Conservation (phyloP, 2,329 filamentous ascomycete species). For the Beauveria asiatica region DNA sequence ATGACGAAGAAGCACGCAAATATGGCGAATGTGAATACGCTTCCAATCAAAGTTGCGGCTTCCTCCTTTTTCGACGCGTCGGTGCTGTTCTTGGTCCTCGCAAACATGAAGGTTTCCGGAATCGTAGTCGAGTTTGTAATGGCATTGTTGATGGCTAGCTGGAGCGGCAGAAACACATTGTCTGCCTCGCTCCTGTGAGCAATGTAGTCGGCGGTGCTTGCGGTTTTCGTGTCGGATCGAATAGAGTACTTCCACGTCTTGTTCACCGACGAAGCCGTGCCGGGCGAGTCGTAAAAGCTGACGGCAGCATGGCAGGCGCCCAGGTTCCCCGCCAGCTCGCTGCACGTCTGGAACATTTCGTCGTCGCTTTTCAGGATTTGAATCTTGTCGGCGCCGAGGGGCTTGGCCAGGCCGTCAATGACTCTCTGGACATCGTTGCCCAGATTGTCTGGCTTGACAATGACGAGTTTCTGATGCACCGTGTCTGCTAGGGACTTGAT, state of each 20-base stretch:
- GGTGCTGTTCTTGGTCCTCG: slow-evolving; percentile 4
- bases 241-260: slow-evolving; percentile 24
- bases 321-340: slow-evolving; percentile 13
- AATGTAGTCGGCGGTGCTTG: slow-evolving; percentile 38
- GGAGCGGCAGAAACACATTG: slow-evolving; percentile 18
- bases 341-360: slow-evolving; percentile 16
- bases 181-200: slow-evolving; percentile 11
- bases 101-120: slow-evolving; percentile 15
- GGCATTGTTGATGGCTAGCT: slow-evolving; percentile 27
- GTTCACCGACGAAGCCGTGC: slow-evolving; percentile 11
- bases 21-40: slow-evolving; percentile 12
- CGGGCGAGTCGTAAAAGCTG: slow-evolving; percentile 22
- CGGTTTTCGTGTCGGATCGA: slow-evolving; percentile 16
- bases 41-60: slow-evolving; percentile 11
- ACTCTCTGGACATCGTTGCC: slow-evolving; percentile 19
- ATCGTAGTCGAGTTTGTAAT: slow-evolving; percentile 18
- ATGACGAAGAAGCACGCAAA: slow-evolving; percentile 11
- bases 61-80: neutral
- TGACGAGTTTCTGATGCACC: slow-evolving; percentile 17
- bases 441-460: slow-evolving; percentile 17
- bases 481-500: slow-evolving; percentile 17
- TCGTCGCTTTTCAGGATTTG: slow-evolving; percentile 14
- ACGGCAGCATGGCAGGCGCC: slow-evolving; percentile 23
- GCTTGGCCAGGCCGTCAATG: slow-evolving; percentile 18
- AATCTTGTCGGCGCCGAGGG: slow-evolving; percentile 14